These are phyloP conservation scores for Schizonepeta tenuifolia DNA, from an alignment of 257 asterid species.

Conservation along the genomic window DNA sequence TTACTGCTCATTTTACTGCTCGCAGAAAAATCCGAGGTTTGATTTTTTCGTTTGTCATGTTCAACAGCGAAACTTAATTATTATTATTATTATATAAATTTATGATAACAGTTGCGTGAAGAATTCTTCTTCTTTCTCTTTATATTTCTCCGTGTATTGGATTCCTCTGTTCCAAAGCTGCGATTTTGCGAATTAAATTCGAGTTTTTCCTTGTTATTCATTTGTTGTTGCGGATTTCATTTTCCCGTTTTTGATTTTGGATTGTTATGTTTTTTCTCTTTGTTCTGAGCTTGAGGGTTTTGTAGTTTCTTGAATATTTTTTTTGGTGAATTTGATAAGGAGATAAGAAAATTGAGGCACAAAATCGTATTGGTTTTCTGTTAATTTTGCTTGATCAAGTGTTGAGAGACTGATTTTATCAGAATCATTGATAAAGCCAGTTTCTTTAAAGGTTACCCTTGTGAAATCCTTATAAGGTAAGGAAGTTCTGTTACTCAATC, in stretches of 20 bases:
- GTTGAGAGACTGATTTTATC: slow-evolving; percentile 29
- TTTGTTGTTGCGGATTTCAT: neutral
- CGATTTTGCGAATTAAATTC: neutral
- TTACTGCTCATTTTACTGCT: slow-evolving; percentile 25
- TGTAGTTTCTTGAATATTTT: slow-evolving; percentile 4
- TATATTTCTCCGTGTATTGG: neutral
- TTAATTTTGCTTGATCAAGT: slow-evolving; percentile 26
- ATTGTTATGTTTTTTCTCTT: neutral
- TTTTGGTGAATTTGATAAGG: slow-evolving; percentile 18
- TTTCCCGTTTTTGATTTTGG: slow-evolving; percentile 18
- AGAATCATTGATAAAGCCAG: slow-evolving; percentile 32
- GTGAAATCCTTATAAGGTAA: slow-evolving; percentile 29
- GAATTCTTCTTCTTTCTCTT: slow-evolving; percentile 30
- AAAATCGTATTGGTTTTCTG: slow-evolving; percentile 28
- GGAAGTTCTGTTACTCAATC: neutral
- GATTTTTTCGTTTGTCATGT: slow-evolving; percentile 6
- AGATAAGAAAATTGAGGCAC: slow-evolving; percentile 1
- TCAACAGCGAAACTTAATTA: slow-evolving; percentile 6
- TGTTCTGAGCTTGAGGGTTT: slow-evolving; percentile 17
- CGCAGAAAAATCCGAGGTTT: slow-evolving; percentile 24
- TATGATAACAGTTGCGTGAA: slow-evolving; percentile 47
- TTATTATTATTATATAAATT: slow-evolving; percentile 17
- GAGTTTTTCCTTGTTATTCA: neutral
- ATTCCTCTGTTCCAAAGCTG: slow-evolving; percentile 21
- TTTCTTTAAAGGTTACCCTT: slow-evolving; percentile 28